Percentiles rank a stretch among this genome's conserved stretches.
phyloP scores from a whole-genome alignment of 306 rosid genomes.

The Cotoneaster glaucophyllus region DNA sequence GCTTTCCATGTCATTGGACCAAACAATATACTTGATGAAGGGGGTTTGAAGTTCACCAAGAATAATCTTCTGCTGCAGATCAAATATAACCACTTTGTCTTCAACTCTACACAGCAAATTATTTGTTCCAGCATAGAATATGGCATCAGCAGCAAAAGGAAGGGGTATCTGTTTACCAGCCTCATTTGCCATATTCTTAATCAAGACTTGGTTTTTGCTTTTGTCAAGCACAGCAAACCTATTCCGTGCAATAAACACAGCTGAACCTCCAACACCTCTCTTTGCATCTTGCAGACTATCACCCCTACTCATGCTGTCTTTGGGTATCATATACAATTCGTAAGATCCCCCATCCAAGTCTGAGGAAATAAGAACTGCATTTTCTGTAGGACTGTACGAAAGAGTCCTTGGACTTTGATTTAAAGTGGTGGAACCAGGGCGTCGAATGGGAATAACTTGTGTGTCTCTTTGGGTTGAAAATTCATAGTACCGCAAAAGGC shows the following conservation, averaged over 20 bases:
- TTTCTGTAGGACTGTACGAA: conserved; percentile 77
- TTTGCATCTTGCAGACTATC: conserved; percentile 75
- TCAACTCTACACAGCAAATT: conserved; percentile 80
- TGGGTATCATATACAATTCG: conserved; percentile 76
- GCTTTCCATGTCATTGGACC: conserved; percentile 86
- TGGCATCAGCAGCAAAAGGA: conserved; percentile 67
- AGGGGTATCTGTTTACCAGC: conserved; percentile 62
- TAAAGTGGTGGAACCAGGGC: conserved; percentile 69
- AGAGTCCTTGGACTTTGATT: conserved; percentile 89
- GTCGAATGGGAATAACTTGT: conserved; percentile 77
- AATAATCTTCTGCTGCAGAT: conserved; percentile 71
- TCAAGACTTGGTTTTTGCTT: conserved; percentile 55
- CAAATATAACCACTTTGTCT: conserved; percentile 75
- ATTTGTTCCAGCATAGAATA: conserved; percentile 88
- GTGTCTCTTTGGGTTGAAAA: conserved; percentile 71
- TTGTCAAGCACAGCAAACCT: conserved; percentile 91
- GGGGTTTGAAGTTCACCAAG: conserved; percentile 88
- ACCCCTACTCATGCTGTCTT: conserved; percentile 67
- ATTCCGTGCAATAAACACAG: conserved; percentile 85
- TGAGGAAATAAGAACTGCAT: conserved; percentile 83
- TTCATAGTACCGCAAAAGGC: conserved; percentile 77
- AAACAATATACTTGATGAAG: conserved; percentile 68
- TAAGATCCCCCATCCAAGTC: conserved; percentile 89
- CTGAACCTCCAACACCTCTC: conserved; percentile 90
- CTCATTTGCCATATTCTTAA: conserved; percentile 74